Conservation (phyloP, 1,284 basidiomycete species). For the Ceratobasidium theobromae region DNA sequence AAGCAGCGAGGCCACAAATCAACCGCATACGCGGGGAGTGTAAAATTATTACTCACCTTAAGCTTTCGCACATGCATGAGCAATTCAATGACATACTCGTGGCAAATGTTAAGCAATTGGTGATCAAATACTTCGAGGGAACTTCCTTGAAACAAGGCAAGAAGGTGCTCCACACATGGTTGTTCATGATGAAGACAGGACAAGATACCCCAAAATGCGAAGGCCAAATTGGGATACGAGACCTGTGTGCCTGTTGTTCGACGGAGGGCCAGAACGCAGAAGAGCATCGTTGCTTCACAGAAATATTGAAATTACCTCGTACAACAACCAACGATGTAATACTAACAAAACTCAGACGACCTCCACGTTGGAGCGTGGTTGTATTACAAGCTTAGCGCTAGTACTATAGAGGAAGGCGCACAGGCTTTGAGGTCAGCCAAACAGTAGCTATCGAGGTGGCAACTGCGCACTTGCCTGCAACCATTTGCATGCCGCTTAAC, state of each 20-base stretch:
- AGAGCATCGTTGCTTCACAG: no score
- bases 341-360: no score
- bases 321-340: no score
- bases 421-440: no score
- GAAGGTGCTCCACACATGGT: slow-evolving; percentile 19
- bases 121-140: slow-evolving; percentile 15
- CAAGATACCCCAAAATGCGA: not conserved
- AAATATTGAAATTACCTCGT: no score
- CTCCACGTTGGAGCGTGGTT: no score
- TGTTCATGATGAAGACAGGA: slow-evolving; percentile 11
- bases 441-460: no score
- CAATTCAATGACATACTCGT: not conserved
- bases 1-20: slow-evolving; percentile 22
- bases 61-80: slow-evolving; percentile 18
- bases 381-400: no score
- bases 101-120: not conserved
- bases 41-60: slow-evolving; percentile 12
- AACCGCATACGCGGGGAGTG: not conserved
- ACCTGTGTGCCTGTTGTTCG: no score
- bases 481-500: slow-evolving; percentile 47
- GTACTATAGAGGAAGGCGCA: no score
- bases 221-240: not conserved
- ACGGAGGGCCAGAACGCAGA: not conserved
- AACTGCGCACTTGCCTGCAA: slow-evolving; percentile 39
- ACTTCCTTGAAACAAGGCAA: slow-evolving; percentile 23